Conservation (phyloP, 179 eudicot species). For the Silene coronaria region DNA sequence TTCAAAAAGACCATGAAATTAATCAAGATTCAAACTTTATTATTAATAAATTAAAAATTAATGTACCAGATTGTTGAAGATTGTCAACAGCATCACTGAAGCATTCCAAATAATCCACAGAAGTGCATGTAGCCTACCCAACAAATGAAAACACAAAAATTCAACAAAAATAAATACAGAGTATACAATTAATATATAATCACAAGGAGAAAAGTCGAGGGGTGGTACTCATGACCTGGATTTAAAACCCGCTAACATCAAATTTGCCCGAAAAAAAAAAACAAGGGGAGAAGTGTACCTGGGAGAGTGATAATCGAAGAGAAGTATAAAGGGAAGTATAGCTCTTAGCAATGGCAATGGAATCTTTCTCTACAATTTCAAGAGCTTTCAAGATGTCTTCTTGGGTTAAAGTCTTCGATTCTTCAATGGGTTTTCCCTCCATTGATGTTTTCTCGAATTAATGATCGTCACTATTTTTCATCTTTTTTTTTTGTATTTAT, state of each 20-base stretch:
- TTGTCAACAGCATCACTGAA: conserved; percentile 81
- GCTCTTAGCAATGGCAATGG: conserved; percentile 71
- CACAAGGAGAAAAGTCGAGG: neutral
- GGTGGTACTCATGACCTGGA: too few relatives aligned
- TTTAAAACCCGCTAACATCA: too few relatives aligned
- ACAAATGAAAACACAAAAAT: conserved; percentile 7
- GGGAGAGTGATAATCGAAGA: conserved; percentile 62
- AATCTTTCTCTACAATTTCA: conserved; percentile 71
- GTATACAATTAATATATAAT: neutral
- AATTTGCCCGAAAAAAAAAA: too few relatives aligned
- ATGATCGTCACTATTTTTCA: neutral
- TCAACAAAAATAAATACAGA: neutral
- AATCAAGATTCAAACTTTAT: conserved; percentile 4
- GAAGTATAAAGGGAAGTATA: conserved; percentile 77
- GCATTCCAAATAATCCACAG: conserved; percentile 78
- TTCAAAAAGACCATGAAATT: neutral
- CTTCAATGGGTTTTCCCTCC: conserved; percentile 18
- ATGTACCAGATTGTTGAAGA: conserved; percentile 70
- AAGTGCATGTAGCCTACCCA: conserved; percentile 54
- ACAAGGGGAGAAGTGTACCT: conserved; percentile 34
- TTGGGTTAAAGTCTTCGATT: conserved; percentile 19
- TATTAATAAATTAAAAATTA: neutral
- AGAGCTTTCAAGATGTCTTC: conserved; percentile 48
- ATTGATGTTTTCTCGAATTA: conserved; percentile 11
- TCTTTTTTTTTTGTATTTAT: too few relatives aligned